Evolutionary conservation across 2,329 filamentous ascomycete species (phyloP).

Genomic region (Furcasterigmium furcatum): DNA sequence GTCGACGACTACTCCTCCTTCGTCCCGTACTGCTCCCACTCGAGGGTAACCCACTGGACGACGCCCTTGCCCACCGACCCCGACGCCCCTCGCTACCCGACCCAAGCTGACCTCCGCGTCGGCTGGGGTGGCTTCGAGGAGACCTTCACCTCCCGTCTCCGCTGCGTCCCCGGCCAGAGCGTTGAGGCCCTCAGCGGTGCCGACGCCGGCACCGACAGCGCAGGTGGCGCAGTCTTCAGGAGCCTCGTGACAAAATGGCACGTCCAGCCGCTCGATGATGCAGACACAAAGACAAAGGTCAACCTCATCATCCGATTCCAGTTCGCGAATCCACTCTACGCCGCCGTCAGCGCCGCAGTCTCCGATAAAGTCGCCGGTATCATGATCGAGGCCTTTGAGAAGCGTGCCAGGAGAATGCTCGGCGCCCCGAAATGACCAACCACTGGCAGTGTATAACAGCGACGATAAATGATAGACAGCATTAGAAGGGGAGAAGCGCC

Average conservation of each 20-base stretch:
- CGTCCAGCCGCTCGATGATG: conserved; percentile 42
- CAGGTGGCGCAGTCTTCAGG: conserved; percentile 53
- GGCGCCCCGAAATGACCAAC: conserved; percentile 13
- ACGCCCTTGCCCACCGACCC: conserved; percentile 33
- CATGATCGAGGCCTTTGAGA: conserved; percentile 94
- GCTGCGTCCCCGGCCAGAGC: conserved; percentile 68
- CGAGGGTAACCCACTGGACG: conserved; percentile 74
- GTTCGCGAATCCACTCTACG: conserved; percentile 88
- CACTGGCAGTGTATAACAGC: not conserved
- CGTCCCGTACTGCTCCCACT: conserved; percentile 85
- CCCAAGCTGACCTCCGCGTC: conserved; percentile 73
- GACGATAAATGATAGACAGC: not conserved
- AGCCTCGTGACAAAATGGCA: conserved; percentile 70
- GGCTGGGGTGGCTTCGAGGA: conserved; percentile 85
- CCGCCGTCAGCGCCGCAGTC: conserved; percentile 74
- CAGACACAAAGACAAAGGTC: conserved; percentile 58
- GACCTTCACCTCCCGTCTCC: conserved; percentile 75
- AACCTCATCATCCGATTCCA: conserved; percentile 74
- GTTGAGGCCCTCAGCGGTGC: conserved; percentile 77
- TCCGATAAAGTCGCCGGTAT: conserved; percentile 79
- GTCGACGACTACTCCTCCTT: conserved; percentile 81
- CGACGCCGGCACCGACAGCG: conserved; percentile 21
- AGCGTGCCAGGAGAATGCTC: conserved; percentile 63
- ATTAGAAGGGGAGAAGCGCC: not conserved
- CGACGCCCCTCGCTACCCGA: conserved; percentile 57